These are phyloP conservation scores for Hyphodiscus sp. DNA, from an alignment of 2,329 filamentous ascomycete species.

Conservation along the genomic window DNA sequence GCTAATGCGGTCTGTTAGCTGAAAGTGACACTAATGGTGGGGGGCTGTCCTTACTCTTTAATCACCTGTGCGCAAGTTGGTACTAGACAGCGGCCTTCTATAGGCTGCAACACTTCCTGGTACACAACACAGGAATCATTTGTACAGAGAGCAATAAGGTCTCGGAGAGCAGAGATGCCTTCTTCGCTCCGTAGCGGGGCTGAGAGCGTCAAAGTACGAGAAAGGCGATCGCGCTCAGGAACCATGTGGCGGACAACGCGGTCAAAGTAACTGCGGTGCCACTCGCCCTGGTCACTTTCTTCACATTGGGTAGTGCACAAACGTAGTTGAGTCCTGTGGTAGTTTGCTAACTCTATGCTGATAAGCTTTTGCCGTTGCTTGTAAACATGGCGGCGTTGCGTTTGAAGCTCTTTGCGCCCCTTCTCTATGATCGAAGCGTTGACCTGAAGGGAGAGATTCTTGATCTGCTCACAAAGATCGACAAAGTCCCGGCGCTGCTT, in stretches of 20 bases:
- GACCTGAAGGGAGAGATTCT: slow-evolving; percentile 1
- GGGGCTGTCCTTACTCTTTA: slow-evolving; percentile 15
- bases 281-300: slow-evolving; percentile 2
- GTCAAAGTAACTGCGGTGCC: slow-evolving; percentile 5
- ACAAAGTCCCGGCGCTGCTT: slow-evolving; percentile 1
- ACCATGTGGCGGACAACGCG: slow-evolving; percentile 3
- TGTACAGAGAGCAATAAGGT: slow-evolving; percentile 8
- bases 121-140: slow-evolving; percentile 11
- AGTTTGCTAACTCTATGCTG: slow-evolving; percentile 6
- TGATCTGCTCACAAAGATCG: slow-evolving; percentile 5
- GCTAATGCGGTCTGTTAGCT: slow-evolving; percentile 6
- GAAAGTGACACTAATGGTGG: slow-evolving; percentile 31
- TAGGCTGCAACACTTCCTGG: slow-evolving; percentile 6
- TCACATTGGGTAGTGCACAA: neutral
- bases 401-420: slow-evolving; percentile 4
- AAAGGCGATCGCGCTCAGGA: slow-evolving; percentile 7
- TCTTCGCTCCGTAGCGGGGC: slow-evolving; percentile 4
- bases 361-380: slow-evolving; percentile 7
- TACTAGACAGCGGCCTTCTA: slow-evolving; percentile 10
- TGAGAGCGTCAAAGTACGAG: slow-evolving; percentile 9
- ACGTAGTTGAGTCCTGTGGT: neutral
- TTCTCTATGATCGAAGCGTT: slow-evolving; percentile 1
- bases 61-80: slow-evolving; percentile 5
- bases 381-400: slow-evolving; percentile 5
- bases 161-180: slow-evolving; percentile 10